Base-by-base conservation (phyloP, 768 basidiomycete species). In the Macrolepiota albuminosa region DNA sequence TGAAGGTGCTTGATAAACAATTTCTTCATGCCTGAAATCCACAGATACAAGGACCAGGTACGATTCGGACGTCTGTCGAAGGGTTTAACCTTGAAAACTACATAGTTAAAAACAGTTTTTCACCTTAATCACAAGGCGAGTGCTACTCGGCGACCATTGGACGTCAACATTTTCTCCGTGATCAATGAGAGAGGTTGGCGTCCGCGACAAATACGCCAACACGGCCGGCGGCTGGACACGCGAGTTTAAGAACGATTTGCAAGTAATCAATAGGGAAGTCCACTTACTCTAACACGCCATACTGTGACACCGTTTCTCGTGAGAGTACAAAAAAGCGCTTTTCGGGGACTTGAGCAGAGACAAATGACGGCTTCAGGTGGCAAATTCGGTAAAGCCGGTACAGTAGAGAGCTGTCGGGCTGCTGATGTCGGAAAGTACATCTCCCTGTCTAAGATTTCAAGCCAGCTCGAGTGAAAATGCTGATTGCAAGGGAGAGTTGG, bases 401-500 rank as follows among this genome's bases (percentile, higher is more conserved):
- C 79, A 18, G 84, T 84, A 18, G 86, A 86, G 45, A 93, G 79
- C 68, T 85, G 89, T 67, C 83, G 78, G 33, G 91, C 89, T 46
- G 89, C 84, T 39, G 88, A 84, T 29, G 89, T 93, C 59, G 90
- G 91, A 73, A 93, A 93, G 75, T 93, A 94, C 91, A 93, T 93
- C 57, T 40, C 39, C 48, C 51, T 39, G 59, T 37, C 42, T 46
- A 50, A 34, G 53, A 57, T 53, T 49, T 43, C 40, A 56, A 40
- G 56, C 59, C 56, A 61, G 54, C 42, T 51, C 39, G 47, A 21
- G 36, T 29, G 48, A 26, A 21, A 31, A 47, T 13, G 36, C 29
- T n/a, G 45, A 24, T 57, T 36, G 40, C 46, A 40, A 37, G 45
- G 13, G 53, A 55, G 47, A 48, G 31, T 46, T 33, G 39, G 39